Evolutionary conservation across 495 filamentous ascomycete species (phyloP), one percentile per base, ranked within the genome.

Genomic region (Neurospora sp.): DNA sequence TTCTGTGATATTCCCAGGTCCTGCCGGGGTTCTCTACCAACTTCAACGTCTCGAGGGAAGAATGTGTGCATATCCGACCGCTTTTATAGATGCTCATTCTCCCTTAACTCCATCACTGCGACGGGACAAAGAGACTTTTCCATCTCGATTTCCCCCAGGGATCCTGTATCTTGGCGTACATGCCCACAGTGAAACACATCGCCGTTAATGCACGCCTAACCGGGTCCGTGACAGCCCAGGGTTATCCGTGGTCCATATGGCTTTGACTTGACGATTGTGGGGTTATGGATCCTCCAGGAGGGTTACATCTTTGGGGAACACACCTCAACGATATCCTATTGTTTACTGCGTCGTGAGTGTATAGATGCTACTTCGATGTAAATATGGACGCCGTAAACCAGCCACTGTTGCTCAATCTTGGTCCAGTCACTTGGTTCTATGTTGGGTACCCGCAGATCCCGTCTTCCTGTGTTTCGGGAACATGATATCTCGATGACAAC

Each of bases 121-220:
- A 68, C 73, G 5, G 1, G 48, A 16, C 48, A 22, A 61, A 14
- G 20, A 61, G 20, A 8, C 22, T 31, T 65, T 5, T 8, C 4
- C 53, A 65, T 35, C 53, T 65, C 53, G 22, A 18, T 8, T 7
- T 35, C 10, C 53, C 27, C 53, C 12, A 65, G 53, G 35, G 69
- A 61, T 42, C 46, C 70, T 48, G 70, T 71, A 40, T 68, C 70
- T 70, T 73, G 42, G 75, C 75, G 74, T 59, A 69, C 40, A 76
- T 72, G 71, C 71, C 59, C 75, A 77, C 44, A 37, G 73, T 77
- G 75, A 77, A 77, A 77, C 75, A 65, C 44, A 53, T 65, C 27
- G 53, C 27, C 22, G 12, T 65, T 5, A 65, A 65, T 65, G 53
- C 53, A 35, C 53, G 53, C 18, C 27, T 35, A 35, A 31, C 22